Evolutionary conservation across 768 basidiomycete species (phyloP).

Genomic region (Lactarius akahatsu): DNA sequence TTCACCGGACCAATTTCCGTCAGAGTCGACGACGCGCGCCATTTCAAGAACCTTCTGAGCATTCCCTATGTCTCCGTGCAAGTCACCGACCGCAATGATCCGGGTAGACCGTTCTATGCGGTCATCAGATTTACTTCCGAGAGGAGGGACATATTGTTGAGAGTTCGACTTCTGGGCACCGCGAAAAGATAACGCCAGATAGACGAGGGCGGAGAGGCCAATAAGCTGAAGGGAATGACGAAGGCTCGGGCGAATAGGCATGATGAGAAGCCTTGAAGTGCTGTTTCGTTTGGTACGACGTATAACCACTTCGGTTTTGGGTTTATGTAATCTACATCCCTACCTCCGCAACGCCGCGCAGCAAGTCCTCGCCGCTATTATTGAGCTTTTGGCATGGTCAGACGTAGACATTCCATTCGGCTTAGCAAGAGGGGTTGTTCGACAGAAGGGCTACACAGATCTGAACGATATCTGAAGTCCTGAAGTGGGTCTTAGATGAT

Average conservation of each 20-base stretch:
- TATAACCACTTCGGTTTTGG: not conserved
- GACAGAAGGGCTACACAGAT: too few species aligned
- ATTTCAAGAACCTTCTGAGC: conserved; percentile 78
- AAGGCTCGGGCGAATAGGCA: conserved; percentile 14
- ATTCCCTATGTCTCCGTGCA: conserved; percentile 87
- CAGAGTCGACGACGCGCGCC: conserved; percentile 69
- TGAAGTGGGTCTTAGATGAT: not conserved
- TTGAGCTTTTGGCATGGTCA: too few species aligned
- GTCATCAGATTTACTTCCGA: not conserved
- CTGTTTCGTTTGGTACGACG: not conserved
- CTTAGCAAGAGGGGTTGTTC: too few species aligned
- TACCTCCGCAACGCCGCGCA: too few species aligned
- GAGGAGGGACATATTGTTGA: not conserved
- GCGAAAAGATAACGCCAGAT: not conserved
- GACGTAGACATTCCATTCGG: too few species aligned
- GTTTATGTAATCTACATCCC: too few species aligned
- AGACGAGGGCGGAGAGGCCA: conserved; percentile 2
- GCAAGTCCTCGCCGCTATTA: too few species aligned
- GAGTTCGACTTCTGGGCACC: too few species aligned
- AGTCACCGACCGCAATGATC: conserved; percentile 87
- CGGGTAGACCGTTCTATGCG: conserved; percentile 35
- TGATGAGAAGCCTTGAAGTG: too few species aligned
- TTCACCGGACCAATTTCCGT: conserved; percentile 78
- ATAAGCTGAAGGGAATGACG: conserved; percentile 30
- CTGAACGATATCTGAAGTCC: too few species aligned